Evolutionary conservation across 768 basidiomycete species (phyloP), one percentile per base, ranked within the genome.

Genomic region (Xerocomellus amylosporus): DNA sequence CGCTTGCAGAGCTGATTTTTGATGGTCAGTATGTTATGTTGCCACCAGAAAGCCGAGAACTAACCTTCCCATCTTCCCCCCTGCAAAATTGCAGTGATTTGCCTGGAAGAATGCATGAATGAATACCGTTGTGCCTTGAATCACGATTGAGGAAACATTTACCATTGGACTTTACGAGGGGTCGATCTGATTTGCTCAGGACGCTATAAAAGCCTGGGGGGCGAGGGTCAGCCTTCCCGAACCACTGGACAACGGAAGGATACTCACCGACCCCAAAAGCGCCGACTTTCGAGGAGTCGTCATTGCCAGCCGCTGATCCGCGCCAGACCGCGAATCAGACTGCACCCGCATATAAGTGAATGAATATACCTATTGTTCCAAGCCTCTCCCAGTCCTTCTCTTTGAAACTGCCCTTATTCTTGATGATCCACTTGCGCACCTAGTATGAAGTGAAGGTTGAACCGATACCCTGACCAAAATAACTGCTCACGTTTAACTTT

Each of bases 231-330:
- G 20, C 4, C 20, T 28, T 39, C 20, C 30, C 10, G 34, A 51
- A 24, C 17, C 19, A 43, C n/a, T 1, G 10, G 6, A 22, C 1
- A 31, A 41, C n/a, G 1, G 5, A 37, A 50, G 31, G 1, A 20
- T 14, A 20, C 60, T 44, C 30, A 54, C 60, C 60, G 5, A 61
- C 60, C 10, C 60, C 60, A 17, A 61, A 61, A 22, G 60, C 60
- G 10, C 60, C 60, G 3, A 61, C 51, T 43, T 62, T 61, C n/a
- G 42, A 30, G 14, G 51, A 48, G 3, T 58, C 15, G 5, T 49
- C 30, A n/a, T 61, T 61, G 2, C 60, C 60, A n/a, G 37, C 28
- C 28, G 60, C 60, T 61, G 6, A 47, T 39, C 14, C 20, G 8
- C 20, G 15, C 8, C 30, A 17, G 17, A 26, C 7, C 22, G 41